Percentiles rank a stretch among this genome's conserved stretches.
Conservation (phyloP, 345 rosid genomes). For the Eutrema heterophyllum region DNA sequence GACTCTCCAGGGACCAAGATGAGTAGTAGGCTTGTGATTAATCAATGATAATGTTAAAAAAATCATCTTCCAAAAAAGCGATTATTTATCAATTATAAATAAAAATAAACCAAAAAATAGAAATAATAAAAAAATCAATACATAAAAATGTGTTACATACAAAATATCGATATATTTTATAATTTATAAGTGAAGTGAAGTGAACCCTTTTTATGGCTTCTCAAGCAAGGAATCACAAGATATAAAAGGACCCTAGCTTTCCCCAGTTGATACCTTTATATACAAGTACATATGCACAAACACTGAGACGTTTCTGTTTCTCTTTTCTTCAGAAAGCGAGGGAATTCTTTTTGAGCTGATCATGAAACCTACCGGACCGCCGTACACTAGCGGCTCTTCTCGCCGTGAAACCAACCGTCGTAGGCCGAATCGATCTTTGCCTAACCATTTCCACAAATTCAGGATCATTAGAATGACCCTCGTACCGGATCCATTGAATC, state of each 20-base stretch:
- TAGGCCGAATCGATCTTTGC: conserved; percentile 71
- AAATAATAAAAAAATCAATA: neutral
- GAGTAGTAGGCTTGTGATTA: too few species aligned
- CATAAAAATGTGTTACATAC: neutral
- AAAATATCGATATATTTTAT: neutral
- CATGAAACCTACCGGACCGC: conserved; percentile 33
- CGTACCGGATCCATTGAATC: conserved; percentile 80
- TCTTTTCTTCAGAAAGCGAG: conserved; percentile 16
- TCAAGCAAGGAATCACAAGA: neutral
- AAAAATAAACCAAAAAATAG: neutral
- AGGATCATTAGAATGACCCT: conserved; percentile 76
- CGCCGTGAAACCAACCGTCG: conserved; percentile 83
- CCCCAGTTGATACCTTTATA: neutral
- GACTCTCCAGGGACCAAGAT: too few species aligned
- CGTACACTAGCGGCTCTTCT: conserved; percentile 36
- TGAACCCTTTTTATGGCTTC: neutral
- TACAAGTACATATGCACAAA: conserved; percentile 12
- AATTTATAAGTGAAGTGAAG: neutral
- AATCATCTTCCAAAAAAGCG: neutral
- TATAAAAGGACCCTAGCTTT: neutral
- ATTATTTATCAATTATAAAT: neutral
- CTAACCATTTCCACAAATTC: conserved; percentile 75
- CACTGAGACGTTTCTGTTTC: neutral
- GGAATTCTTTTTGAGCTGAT: conserved; percentile 27
- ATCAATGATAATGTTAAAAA: too few species aligned